These are phyloP conservation scores for Trichoderma cornu-damae DNA, from an alignment of 2,329 filamentous ascomycete species.

Conservation along the genomic window DNA sequence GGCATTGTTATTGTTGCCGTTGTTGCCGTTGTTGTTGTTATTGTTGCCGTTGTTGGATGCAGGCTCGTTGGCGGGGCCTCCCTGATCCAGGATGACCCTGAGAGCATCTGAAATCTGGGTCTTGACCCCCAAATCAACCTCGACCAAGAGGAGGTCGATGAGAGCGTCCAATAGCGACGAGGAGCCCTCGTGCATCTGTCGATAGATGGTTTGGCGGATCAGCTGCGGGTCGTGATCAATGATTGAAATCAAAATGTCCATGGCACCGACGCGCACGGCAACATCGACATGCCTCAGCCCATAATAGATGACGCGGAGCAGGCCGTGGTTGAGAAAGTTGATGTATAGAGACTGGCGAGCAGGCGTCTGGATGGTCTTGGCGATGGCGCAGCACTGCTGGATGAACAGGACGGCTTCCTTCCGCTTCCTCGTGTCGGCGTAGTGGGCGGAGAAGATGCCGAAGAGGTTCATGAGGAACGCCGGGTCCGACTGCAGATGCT, in stretches of 20 bases:
- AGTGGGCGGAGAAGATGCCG: constrained; percentile 67
- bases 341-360: constrained; percentile 77
- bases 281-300: constrained; percentile 82
- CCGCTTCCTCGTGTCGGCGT: constrained; percentile 64
- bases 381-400: constrained; percentile 89
- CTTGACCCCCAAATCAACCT: constrained; percentile 90
- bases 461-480: constrained; percentile 82
- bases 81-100: constrained; percentile 84
- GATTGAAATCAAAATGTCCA: constrained; percentile 86
- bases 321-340: constrained; percentile 82
- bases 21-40: not conserved
- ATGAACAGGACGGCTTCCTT: constrained; percentile 96
- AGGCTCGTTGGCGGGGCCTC: constrained; percentile 46
- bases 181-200: constrained; percentile 81
- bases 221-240: constrained; percentile 94
- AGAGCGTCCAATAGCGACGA: constrained; percentile 84
- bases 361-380: constrained; percentile 86
- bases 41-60: constrained; percentile 46
- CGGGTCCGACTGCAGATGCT: constrained; percentile 80
- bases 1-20: too few species aligned
- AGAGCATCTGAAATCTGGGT: constrained; percentile 93
- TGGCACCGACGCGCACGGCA: constrained; percentile 81
- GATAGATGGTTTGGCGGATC: constrained; percentile 89
- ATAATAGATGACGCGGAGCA: constrained; percentile 86
- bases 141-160: constrained; percentile 84